These are phyloP conservation scores for Mitragyna speciosa DNA, from an alignment of 257 asterid species.

Conservation along the genomic window DNA sequence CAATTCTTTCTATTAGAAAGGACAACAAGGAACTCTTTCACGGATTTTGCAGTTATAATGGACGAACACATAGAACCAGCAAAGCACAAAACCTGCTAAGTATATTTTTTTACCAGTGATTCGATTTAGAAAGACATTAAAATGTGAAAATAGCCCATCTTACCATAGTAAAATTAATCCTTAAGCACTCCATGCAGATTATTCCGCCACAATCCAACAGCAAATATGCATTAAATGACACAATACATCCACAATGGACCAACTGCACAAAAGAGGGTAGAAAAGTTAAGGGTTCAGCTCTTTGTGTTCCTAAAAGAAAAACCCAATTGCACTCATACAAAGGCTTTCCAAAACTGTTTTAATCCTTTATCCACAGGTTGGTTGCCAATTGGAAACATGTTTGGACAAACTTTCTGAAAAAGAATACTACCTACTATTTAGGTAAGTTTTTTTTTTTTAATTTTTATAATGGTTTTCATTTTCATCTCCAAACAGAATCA, in stretches of 20 bases:
- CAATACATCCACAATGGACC: slow-evolving; percentile 86
- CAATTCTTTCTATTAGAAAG: background rate
- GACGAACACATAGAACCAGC: background rate
- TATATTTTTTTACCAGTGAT: background rate
- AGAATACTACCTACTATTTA: background rate
- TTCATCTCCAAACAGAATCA: background rate
- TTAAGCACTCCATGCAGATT: slow-evolving; percentile 78
- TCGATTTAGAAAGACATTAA: background rate
- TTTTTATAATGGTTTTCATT: background rate
- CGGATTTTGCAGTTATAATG: background rate
- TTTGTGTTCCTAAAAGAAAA: background rate
- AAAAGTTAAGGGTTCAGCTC: background rate
- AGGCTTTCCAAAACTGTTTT: background rate
- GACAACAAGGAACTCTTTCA: background rate
- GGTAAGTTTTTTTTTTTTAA: too few relatives aligned
- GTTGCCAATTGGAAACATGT: background rate
- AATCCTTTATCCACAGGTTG: background rate
- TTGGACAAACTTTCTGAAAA: background rate
- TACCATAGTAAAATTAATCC: slow-evolving; percentile 64
- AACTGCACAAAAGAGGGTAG: slow-evolving; percentile 36
- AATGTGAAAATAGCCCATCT: slow-evolving; percentile 19
- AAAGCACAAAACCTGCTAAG: background rate
- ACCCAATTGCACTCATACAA: background rate
- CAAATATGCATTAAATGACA: slow-evolving; percentile 63
- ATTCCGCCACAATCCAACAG: slow-evolving; percentile 77